Conservation (phyloP, 768 basidiomycete genomes). For the Leucosporidium yakuticum region DNA sequence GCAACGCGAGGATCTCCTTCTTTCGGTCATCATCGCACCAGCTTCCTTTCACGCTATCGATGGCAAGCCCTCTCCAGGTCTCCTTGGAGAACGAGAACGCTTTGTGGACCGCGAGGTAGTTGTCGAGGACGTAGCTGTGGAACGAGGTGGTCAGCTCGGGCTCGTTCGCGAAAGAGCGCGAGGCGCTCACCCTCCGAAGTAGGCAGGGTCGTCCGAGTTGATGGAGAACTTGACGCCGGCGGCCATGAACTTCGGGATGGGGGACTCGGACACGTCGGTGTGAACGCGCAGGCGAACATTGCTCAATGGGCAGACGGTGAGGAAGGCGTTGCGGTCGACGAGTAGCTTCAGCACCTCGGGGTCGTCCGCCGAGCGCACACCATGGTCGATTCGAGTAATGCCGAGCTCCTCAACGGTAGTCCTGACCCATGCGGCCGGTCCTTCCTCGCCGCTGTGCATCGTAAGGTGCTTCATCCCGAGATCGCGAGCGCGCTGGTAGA, state of each 20-base stretch:
- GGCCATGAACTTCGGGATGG: constrained; percentile 32
- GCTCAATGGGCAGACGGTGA: constrained; percentile 36
- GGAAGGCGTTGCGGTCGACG: constrained; percentile 14
- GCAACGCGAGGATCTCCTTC: constrained; percentile 19
- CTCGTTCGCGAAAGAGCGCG: not conserved
- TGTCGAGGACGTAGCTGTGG: constrained; percentile 31
- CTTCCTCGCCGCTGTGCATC: constrained; percentile 37
- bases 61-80: constrained; percentile 29
- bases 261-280: constrained; percentile 26
- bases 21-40: constrained; percentile 32
- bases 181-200: constrained; percentile 26
- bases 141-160: not conserved
- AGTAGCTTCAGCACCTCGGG: constrained; percentile 28
- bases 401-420: constrained; percentile 16
- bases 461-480: constrained; percentile 30
- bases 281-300: constrained; percentile 33
- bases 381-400: constrained; percentile 35
- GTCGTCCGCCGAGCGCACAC: constrained; percentile 32
- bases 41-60: constrained; percentile 30
- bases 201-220: constrained; percentile 38
- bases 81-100: constrained; percentile 27
- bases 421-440: constrained; percentile 32
- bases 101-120: constrained; percentile 33
- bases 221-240: constrained; percentile 34
- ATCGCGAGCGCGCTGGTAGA: constrained; percentile 27